phyloP scores from a whole-genome alignment of 192 early-diverging fungal species.

The Entomortierella beljakovae region DNA sequence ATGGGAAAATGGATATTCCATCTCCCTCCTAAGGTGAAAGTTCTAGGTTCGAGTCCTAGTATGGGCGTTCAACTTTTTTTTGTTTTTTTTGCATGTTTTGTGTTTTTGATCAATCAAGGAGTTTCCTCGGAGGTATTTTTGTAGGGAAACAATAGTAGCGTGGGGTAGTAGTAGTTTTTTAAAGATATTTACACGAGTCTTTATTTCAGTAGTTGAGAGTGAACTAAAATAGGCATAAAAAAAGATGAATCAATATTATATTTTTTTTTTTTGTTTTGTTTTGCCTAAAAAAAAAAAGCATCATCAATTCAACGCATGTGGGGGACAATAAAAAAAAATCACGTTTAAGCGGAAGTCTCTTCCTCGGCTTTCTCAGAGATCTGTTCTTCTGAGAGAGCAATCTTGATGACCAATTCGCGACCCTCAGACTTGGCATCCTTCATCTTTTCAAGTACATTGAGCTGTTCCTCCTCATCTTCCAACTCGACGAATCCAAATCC shows the following conservation, averaged over 20 bases:
- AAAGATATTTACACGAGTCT: neutral
- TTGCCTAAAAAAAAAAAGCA: neutral
- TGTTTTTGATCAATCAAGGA: too few relatives aligned
- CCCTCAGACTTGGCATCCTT: slow-evolving; percentile 73
- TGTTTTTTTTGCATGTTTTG: neutral
- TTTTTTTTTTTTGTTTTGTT: neutral
- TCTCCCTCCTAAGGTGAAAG: slow-evolving; percentile 73
- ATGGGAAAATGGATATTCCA: slow-evolving; percentile 73
- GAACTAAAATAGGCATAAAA: neutral
- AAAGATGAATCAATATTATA: neutral
- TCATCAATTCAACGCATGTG: neutral
- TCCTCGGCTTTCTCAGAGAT: slow-evolving; percentile 16
- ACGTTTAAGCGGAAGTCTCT: slow-evolving; percentile 5
- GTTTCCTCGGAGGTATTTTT: too few relatives aligned
- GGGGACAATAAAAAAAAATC: neutral
- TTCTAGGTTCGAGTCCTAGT: slow-evolving; percentile 73
- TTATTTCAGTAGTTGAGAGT: neutral
- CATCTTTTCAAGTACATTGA: slow-evolving; percentile 74
- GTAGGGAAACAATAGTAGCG: too few relatives aligned
- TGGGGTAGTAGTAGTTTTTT: too few relatives aligned
- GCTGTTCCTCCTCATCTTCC: slow-evolving; percentile 80
- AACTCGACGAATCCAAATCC: slow-evolving; percentile 97
- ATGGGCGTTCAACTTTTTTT: slow-evolving; percentile 47
- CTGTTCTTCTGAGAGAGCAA: slow-evolving; percentile 68
- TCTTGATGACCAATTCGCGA: slow-evolving; percentile 71